Evolutionary conservation across 2,329 filamentous ascomycete species (phyloP), one percentile per base, ranked within the genome.

Genomic region (Teratosphaeria zuluensis): DNA sequence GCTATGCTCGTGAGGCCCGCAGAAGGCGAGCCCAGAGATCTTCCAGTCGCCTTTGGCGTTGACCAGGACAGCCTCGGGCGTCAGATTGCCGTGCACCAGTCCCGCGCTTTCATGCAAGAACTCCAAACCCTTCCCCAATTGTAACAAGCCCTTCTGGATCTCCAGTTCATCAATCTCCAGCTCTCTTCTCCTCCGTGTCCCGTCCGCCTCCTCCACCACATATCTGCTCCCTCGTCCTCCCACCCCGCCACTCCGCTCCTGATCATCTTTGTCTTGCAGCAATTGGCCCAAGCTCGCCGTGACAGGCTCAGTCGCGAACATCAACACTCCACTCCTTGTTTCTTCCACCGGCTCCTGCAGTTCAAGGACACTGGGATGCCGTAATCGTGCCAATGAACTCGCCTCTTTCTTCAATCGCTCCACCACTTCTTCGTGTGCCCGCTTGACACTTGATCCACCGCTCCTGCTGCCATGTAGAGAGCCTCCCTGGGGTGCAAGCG

Each of bases 41-140:
- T 99, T 99, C 94, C 94, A 99, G 74, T 99, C 94, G 54, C 90
- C 95, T 83, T 99, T 99, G 48, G 89, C 84, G 75, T 99, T 99
- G 73, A 99, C 85, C 64, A 96, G 87, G 63, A 99, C 85, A 19
- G 92, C 89, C 63, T 97, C 92, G 0, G 94, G 94, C 0, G 92
- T 97, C 63, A 99, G 74, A 70, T 99, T 99, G 54, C 89, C 90
- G 74, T 99, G 94, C 0, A 97, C 90, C 54, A 99, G 80, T 0
- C 90, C 90, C 9, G 92, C 92, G 70, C 92, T 96, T 70, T 97
- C 92, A 70, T 97, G 92, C 61, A 97, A 76, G 70, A 97, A 97
- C 74, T 97, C 92, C 32, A 97, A 79, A 2, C 92, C 92, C 72
- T 96, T 96, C 69, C 88, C 92, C 63, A 99, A 83, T 73, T 99